These are phyloP conservation scores for Hyparrhenia diplandra DNA, from an alignment of 176 grass and related monocot species.

Conservation along the genomic window DNA sequence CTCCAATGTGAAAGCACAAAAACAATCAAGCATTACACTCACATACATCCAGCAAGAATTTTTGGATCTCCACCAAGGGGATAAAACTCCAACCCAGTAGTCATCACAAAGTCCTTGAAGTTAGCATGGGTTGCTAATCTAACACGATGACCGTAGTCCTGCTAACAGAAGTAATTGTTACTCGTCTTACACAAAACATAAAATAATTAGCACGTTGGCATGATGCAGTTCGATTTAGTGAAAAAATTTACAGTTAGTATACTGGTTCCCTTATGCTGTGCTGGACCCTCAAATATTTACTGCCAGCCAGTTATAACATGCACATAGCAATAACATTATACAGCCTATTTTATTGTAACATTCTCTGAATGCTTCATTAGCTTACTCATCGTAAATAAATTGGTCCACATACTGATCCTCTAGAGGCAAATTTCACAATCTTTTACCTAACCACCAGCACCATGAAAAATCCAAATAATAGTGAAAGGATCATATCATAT, in stretches of 20 bases:
- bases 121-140: constrained; percentile 79
- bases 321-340: not conserved
- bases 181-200: not conserved
- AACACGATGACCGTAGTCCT: constrained; percentile 84
- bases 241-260: not conserved
- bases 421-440: not conserved
- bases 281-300: not conserved
- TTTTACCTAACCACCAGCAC: not conserved
- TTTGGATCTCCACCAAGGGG: constrained; percentile 85
- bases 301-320: not conserved
- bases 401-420: not conserved
- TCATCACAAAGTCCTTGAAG: constrained; percentile 82
- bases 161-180: constrained; percentile 12
- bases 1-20: not conserved
- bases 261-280: not conserved
- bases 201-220: not conserved
- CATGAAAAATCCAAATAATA: not conserved
- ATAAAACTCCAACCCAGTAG: constrained; percentile 77
- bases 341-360: not conserved
- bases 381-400: not conserved
- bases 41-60: constrained; percentile 93
- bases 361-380: not conserved
- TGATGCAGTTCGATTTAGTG: too few relatives aligned
- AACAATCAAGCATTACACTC: not conserved
- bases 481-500: not conserved